Evolutionary conservation across 2,329 filamentous ascomycete species (phyloP).

Genomic region (Pestalotiopsis sp.): DNA sequence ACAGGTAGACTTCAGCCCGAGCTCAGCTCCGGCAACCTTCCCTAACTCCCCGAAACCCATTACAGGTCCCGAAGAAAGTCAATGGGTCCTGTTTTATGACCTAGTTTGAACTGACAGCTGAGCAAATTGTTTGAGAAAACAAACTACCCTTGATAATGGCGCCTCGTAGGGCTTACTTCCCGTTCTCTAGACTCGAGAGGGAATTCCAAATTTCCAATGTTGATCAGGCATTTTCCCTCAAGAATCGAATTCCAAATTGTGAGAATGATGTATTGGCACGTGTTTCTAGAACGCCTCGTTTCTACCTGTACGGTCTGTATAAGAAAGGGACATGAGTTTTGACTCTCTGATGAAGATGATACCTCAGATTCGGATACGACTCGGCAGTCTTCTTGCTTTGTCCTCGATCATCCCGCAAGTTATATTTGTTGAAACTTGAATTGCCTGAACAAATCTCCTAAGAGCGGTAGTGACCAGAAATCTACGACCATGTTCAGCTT

Average conservation of each 20-base stretch:
- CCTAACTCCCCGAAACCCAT: background rate
- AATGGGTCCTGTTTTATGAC: background rate
- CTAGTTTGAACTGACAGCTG: too few relatives aligned
- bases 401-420: background rate
- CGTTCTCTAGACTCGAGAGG: background rate
- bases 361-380: background rate
- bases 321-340: background rate
- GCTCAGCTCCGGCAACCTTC: background rate
- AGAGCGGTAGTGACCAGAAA: background rate
- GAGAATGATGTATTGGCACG: background rate
- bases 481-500: background rate
- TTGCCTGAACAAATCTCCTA: background rate
- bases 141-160: background rate
- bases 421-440: background rate
- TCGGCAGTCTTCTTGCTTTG: background rate
- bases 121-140: too few relatives aligned
- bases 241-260: background rate
- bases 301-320: background rate
- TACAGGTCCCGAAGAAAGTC: background rate
- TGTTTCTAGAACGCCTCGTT: background rate
- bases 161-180: background rate
- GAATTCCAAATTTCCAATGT: background rate
- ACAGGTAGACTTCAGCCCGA: background rate
- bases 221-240: background rate
- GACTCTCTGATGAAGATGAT: background rate